These are phyloP conservation scores for Wallacemonas sp. DNA, from an alignment of 208 protist species.

Conservation along the genomic window DNA sequence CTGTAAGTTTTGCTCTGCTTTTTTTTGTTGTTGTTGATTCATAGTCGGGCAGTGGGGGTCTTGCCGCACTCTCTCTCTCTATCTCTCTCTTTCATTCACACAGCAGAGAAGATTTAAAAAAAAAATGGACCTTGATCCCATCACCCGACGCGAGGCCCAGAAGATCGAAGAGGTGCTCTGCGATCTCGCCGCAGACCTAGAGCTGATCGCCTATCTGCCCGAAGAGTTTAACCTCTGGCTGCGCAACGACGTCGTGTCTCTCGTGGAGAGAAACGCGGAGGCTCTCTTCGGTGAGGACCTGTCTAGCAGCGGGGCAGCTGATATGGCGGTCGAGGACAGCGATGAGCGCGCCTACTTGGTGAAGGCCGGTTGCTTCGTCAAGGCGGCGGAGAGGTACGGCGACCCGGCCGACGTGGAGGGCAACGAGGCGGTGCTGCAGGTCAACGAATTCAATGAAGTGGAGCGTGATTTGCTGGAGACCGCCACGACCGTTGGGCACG, in stretches of 20 bases:
- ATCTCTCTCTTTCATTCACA: no score
- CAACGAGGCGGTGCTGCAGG: constrained; percentile 68
- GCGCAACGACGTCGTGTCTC: constrained; percentile 50
- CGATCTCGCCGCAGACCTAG: constrained; percentile 71
- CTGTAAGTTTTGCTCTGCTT: constrained; percentile 20
- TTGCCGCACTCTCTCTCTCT: no score
- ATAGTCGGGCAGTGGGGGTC: no score
- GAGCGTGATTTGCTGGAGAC: constrained; percentile 62
- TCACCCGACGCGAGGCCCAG: constrained; percentile 78
- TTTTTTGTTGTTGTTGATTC: constrained; percentile 18
- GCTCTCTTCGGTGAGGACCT: constrained; percentile 21
- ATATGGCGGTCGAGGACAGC: constrained; percentile 6
- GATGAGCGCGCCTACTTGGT: constrained; percentile 42
- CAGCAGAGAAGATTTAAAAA: no score
- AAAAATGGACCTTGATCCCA: constrained; percentile 83
- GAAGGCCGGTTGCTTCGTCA: constrained; percentile 44
- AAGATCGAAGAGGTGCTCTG: constrained; percentile 72
- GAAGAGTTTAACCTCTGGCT: constrained; percentile 65
- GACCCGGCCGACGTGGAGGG: constrained; percentile 57
- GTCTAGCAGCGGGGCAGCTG: not conserved
- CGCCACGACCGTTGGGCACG: constrained; percentile 51
- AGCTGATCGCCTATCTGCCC: constrained; percentile 66
- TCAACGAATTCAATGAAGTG: constrained; percentile 69
- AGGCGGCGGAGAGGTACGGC: constrained; percentile 53
- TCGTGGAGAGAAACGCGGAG: constrained; percentile 19